phyloP scores from a whole-genome alignment of 2,329 filamentous ascomycete genomes.

The Periconia digitata region DNA sequence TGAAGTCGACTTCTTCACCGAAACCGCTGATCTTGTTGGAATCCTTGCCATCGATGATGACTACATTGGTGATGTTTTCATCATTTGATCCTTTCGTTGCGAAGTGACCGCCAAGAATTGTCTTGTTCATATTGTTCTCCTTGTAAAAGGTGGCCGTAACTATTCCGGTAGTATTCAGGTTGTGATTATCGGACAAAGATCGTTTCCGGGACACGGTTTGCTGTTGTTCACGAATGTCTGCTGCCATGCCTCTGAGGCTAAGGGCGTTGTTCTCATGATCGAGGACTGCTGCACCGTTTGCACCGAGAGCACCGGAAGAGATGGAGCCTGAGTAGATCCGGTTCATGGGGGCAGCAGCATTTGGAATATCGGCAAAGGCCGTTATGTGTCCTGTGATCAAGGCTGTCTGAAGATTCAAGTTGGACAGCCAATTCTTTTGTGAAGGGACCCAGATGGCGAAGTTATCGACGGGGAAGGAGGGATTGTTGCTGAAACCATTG shows the following conservation, averaged over 20 bases:
- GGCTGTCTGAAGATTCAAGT: slow-evolving; percentile 65
- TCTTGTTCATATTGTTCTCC: slow-evolving; percentile 71
- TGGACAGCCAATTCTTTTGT: slow-evolving; percentile 81
- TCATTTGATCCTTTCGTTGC: slow-evolving; percentile 68
- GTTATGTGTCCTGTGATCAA: slow-evolving; percentile 73
- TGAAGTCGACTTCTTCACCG: slow-evolving; percentile 63
- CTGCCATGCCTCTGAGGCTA: slow-evolving; percentile 51
- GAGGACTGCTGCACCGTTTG: slow-evolving; percentile 72
- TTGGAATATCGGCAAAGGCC: slow-evolving; percentile 66
- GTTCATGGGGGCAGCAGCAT: slow-evolving; percentile 43
- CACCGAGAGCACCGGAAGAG: slow-evolving; percentile 70
- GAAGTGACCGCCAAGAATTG: slow-evolving; percentile 87
- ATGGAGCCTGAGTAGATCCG: slow-evolving; percentile 84
- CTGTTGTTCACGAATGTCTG: slow-evolving; percentile 25
- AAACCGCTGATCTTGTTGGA: slow-evolving; percentile 69
- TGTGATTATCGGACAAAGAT: slow-evolving; percentile 45
- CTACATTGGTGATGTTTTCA: slow-evolving; percentile 74
- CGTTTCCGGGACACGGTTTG: slow-evolving; percentile 43
- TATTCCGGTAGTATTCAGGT: slow-evolving; percentile 64
- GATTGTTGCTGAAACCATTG: slow-evolving; percentile 65
- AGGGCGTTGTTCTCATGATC: slow-evolving; percentile 29
- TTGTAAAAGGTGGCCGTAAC: slow-evolving; percentile 77
- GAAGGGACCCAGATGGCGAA: slow-evolving; percentile 94
- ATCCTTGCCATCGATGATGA: slow-evolving; percentile 78
- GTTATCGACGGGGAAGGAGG: slow-evolving; percentile 65